These are phyloP conservation scores for Fusarium torulosum DNA, from an alignment of 2,329 filamentous ascomycete species.

Conservation along the genomic window DNA sequence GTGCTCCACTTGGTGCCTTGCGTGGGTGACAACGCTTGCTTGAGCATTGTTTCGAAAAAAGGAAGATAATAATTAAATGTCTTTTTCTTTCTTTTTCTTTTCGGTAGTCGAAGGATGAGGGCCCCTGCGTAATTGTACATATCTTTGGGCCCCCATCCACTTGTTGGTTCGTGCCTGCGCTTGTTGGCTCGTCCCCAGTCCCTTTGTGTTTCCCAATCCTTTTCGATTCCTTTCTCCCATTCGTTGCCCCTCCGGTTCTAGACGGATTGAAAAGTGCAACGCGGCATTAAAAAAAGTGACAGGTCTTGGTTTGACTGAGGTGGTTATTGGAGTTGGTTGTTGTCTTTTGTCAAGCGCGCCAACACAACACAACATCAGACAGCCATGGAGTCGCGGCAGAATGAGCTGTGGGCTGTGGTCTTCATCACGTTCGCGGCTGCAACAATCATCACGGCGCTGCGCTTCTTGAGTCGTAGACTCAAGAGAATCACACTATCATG, in stretches of 20 bases:
- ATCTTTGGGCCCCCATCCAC: constrained; percentile 8
- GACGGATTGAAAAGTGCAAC: constrained; percentile 7
- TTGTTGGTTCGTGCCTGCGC: constrained; percentile 7
- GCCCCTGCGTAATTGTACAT: constrained; percentile 22
- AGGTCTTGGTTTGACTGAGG: neutral
- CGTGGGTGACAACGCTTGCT: neutral
- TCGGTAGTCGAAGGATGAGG: too few species aligned
- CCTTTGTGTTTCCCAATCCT: neutral
- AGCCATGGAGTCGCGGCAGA: constrained; percentile 32
- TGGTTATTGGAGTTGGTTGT: neutral
- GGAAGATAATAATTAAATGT: neutral
- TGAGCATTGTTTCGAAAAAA: neutral
- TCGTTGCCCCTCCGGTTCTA: constrained; percentile 12
- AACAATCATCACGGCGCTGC: constrained; percentile 30
- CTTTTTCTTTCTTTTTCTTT: too few species aligned
- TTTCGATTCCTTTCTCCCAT: neutral
- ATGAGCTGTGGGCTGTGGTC: constrained; percentile 27
- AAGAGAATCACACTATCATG: constrained; percentile 30
- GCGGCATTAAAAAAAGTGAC: neutral
- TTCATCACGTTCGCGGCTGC: constrained; percentile 40
- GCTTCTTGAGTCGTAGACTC: constrained; percentile 35
- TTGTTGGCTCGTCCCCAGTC: constrained; percentile 4
- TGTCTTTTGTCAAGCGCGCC: too few species aligned
- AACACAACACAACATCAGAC: too few species aligned
- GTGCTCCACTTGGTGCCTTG: neutral